Base-by-base conservation (phyloP, 352 stramenopile genomes). In the Phytophthora rubi region DNA sequence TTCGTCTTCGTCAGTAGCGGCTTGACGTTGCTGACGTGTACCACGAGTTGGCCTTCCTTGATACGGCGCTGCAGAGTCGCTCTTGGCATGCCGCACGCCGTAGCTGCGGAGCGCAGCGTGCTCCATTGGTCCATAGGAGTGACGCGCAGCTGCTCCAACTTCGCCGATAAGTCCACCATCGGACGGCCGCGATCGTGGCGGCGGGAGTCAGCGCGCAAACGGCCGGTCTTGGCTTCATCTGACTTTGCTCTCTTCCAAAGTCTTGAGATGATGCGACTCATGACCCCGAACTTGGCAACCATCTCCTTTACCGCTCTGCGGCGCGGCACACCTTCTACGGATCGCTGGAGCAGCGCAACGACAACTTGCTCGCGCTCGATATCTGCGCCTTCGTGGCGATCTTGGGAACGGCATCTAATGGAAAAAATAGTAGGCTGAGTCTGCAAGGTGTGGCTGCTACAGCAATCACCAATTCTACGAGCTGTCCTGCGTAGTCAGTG, bases 141-240 rank as follows among this genome's bases (percentile, higher is more conserved):
- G n/a, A n/a, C n/a, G n/a, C n/a, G n/a, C n/a, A n/a, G n/a, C n/a
- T n/a, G n/a, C n/a, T n/a, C n/a, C n/a, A n/a, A n/a, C n/a, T n/a
- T n/a, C n/a, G n/a, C n/a, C n/a, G n/a, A n/a, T n/a, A 63, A 21
- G n/a, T 63, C 28, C 9, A 55, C 7, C 57, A 54, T 63, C 16
- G 9, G 15, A 3, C 56, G 56, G 3, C 56, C 56, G 16, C 56
- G 56, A 13, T 21, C 56, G 18, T 62, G 56, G 39, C 39, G 26
- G 26, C 56, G 13, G 2, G 21, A 53, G 39, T 62, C 42, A 0
- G 56, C 23, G 4, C 23, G 42, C 37, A 62, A 32, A 53, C 42
- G 8, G 23, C 23, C 56, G 6, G 56, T 28, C 56, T 53, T 62
- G 13, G 39, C 37, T 28, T 62, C 42, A 10, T 62, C 42, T 12